Conservation (phyloP, 306 rosid species). For the Quercus bicolor region DNA sequence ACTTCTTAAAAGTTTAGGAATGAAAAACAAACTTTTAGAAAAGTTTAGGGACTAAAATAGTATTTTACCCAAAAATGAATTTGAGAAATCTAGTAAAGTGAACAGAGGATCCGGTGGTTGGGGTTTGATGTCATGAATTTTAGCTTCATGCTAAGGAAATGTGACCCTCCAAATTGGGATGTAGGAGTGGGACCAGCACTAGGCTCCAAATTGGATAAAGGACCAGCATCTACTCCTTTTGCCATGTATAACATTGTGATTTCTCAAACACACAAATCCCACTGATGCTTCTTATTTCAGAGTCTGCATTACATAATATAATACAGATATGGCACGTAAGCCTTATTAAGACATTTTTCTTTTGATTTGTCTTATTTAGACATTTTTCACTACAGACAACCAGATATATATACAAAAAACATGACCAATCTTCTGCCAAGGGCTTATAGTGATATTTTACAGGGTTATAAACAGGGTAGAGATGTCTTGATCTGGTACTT, state of each 20-base stretch:
- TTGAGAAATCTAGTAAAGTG: not conserved
- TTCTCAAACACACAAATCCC: conserved; percentile 10
- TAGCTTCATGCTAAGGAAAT: too few relatives aligned
- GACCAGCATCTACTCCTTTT: not conserved
- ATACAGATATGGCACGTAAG: conserved; percentile 3
- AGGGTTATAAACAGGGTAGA: conserved; percentile 26
- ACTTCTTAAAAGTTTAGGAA: too few relatives aligned
- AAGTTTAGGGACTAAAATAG: too few relatives aligned
- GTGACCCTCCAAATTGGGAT: not conserved
- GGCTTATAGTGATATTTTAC: conserved; percentile 26
- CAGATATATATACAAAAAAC: not conserved
- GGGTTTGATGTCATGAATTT: not conserved
- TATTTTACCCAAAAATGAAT: not conserved
- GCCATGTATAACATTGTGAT: conserved; percentile 1
- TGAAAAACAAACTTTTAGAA: too few relatives aligned
- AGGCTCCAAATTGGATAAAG: not conserved
- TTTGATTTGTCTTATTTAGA: not conserved
- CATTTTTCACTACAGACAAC: not conserved
- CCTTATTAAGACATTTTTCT: conserved; percentile 3
- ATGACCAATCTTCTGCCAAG: conserved; percentile 7
- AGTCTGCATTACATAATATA: conserved; percentile 25
- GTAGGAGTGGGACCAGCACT: too few relatives aligned
- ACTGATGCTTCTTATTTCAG: conserved; percentile 19
- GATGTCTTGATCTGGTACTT: conserved; percentile 29
- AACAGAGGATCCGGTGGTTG: not conserved